Base-by-base conservation (phyloP, 2,329 filamentous ascomycete genomes). In the Leptographium lundbergii region DNA sequence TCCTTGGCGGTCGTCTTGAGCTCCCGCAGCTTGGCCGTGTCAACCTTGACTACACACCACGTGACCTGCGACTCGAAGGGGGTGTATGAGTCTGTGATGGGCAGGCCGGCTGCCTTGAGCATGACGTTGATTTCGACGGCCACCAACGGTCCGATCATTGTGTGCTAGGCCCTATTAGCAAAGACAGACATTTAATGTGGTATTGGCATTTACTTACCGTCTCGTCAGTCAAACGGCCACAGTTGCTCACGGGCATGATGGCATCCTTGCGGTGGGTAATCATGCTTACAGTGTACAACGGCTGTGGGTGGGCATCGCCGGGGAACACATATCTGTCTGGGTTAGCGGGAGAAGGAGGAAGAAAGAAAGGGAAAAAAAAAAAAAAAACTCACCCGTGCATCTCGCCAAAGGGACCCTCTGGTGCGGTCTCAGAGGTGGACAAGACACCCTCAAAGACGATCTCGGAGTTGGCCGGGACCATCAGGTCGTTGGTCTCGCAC, bases 41-140 rank as follows among this genome's bases (percentile, higher is more conserved):
- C 82, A 25, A 84, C 76, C 60, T 82, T 76, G 65, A 86, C 63
- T 0, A 69, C 75, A 0, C 71, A 70, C 77, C 77, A 80, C 0
- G 73, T 78, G 0, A 74, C 75, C 59, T 77, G 74, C 0, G 74
- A 70, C 60, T 77, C 74, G 55, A 77, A 74, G 0, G 74, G 75
- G 0, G 75, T 62, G 61, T 72, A 76, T 1, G 71, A 71, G 14
- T 78, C 73, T 4, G 63, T 72, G 57, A 80, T 68, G 0, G 77
- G 77, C 2, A 80, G 67, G 1, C 66, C 69, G 7, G 68, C 61
- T 13, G 67, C 63, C 60, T 73, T 68, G 55, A 66, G 71, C 22
- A 74, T 60, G 3, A 69, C 64, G 6, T 67, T 66, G 10, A 78
- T 73, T 59, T 77, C 72, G 2, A 74, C 75, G 0, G 76, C 57